phyloP scores from a whole-genome alignment of 352 stramenopile genomes.

The Phytopythium vexans region DNA sequence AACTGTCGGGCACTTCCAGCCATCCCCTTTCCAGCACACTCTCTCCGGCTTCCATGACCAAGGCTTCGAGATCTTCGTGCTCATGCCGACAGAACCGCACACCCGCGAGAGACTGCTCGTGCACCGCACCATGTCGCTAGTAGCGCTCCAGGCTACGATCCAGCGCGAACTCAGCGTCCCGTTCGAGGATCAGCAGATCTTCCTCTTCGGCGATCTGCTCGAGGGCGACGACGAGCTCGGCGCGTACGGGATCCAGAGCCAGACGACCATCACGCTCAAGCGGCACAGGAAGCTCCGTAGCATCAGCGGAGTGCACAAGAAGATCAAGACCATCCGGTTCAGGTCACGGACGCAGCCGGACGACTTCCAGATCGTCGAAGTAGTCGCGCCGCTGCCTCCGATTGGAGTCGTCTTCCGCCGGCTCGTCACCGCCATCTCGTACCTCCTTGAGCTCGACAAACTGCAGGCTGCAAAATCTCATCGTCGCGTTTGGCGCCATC shows the following conservation, averaged over 20 bases:
- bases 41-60: slow-evolving; percentile 26
- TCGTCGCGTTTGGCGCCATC: slow-evolving; percentile 35
- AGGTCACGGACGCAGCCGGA: slow-evolving; percentile 18
- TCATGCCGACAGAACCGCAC: slow-evolving; percentile 27
- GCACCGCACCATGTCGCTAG: slow-evolving; percentile 43
- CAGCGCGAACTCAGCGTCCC: slow-evolving; percentile 53
- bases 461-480: slow-evolving; percentile 47
- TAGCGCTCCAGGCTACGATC: slow-evolving; percentile 47
- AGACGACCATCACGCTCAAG: slow-evolving; percentile 45
- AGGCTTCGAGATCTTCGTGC: slow-evolving; percentile 52
- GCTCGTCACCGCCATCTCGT: slow-evolving; percentile 49
- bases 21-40: slow-evolving; percentile 9
- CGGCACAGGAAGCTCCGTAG: slow-evolving; percentile 43
- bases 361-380: slow-evolving; percentile 60
- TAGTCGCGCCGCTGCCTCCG: slow-evolving; percentile 53
- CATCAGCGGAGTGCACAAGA: slow-evolving; percentile 65
- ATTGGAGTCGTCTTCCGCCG: slow-evolving; percentile 53
- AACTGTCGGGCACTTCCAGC: background rate
- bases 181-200: slow-evolving; percentile 63
- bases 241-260: slow-evolving; percentile 52
- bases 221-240: slow-evolving; percentile 59
- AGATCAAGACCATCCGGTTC: slow-evolving; percentile 57
- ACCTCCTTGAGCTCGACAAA: slow-evolving; percentile 47
- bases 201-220: slow-evolving; percentile 51
- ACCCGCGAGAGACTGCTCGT: slow-evolving; percentile 32